A percentile compares a stretch with the other conserved stretches of the same genome.
These are phyloP conservation scores for Hypoxylon sp. DNA, from an alignment of 2,329 filamentous ascomycete genomes.

Conservation along the genomic window DNA sequence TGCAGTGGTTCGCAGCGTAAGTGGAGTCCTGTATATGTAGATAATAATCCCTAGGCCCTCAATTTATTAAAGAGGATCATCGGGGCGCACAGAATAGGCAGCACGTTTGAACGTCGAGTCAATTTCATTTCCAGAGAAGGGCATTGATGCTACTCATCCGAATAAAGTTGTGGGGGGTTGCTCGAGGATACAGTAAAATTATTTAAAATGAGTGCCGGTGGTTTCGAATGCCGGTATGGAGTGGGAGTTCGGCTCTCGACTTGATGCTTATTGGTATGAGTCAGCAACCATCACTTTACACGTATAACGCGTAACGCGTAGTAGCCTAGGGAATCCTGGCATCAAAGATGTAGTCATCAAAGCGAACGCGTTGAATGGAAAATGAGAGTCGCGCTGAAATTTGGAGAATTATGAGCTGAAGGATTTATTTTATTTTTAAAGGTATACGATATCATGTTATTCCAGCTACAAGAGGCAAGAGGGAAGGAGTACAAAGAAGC, in stretches of 20 bases:
- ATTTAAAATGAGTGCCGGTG: background rate
- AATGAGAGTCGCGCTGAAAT: background rate
- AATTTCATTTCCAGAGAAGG: background rate
- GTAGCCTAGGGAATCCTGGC: background rate
- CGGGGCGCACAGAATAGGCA: background rate
- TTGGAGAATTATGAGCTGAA: background rate
- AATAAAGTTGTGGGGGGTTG: background rate
- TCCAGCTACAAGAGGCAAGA: background rate
- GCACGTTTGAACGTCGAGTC: background rate
- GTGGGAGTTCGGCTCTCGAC: no score
- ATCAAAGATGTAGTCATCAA: background rate
- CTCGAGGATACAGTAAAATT: background rate
- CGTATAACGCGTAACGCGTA: slow-evolving; percentile 4
- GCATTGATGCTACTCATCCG: background rate
- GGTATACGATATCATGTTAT: slow-evolving; percentile 20
- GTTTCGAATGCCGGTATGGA: slow-evolving; percentile 1
- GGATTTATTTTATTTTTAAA: slow-evolving; percentile 4
- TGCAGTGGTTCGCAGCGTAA: background rate
- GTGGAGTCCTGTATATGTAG: background rate
- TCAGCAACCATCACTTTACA: slow-evolving; percentile 18
- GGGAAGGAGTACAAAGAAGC: background rate
- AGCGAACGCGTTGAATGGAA: background rate
- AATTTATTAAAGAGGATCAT: background rate
- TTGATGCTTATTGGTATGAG: background rate
- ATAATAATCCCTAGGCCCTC: background rate